phyloP scores from a whole-genome alignment of 2,329 filamentous ascomycete genomes.

The Helotiales sp. region DNA sequence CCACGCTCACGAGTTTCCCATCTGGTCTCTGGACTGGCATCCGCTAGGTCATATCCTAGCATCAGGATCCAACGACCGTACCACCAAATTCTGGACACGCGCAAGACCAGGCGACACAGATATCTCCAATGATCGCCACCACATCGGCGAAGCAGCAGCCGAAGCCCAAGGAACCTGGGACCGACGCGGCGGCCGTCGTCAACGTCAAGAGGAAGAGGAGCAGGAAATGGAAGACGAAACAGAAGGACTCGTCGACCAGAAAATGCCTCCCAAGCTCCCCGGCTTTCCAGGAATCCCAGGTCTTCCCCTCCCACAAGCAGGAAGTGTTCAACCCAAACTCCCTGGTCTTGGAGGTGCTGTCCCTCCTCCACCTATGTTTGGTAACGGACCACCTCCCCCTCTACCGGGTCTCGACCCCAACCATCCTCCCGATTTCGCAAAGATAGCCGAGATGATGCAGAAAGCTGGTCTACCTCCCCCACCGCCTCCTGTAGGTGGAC shows the following conservation, averaged over 20 bases:
- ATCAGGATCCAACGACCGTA: slow-evolving; percentile 93
- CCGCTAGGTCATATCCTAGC: slow-evolving; percentile 93
- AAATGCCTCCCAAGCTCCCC: slow-evolving; percentile 65
- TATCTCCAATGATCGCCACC: slow-evolving; percentile 86
- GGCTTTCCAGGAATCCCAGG: slow-evolving; percentile 57
- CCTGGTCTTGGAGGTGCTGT: slow-evolving; percentile 49
- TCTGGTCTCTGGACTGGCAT: slow-evolving; percentile 99
- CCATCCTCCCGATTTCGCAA: slow-evolving; percentile 61
- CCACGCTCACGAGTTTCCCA: slow-evolving; percentile 89
- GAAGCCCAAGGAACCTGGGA: slow-evolving; percentile 96
- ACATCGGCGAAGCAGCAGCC: slow-evolving; percentile 90
- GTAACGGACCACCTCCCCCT: slow-evolving; percentile 46
- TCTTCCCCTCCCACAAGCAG: slow-evolving; percentile 32
- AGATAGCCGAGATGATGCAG: slow-evolving; percentile 64
- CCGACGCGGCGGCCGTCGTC: slow-evolving; percentile 71
- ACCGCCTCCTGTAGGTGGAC: slow-evolving; percentile 46
- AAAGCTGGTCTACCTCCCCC: slow-evolving; percentile 64
- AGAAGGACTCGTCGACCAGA: slow-evolving; percentile 89
- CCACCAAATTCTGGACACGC: slow-evolving; percentile 95
- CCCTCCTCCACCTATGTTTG: slow-evolving; percentile 41
- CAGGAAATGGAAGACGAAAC: slow-evolving; percentile 91
- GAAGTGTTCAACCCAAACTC: slow-evolving; percentile 42
- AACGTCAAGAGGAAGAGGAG: slow-evolving; percentile 89
- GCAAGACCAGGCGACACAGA: slow-evolving; percentile 84
- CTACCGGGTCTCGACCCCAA: slow-evolving; percentile 57